These are phyloP conservation scores for Yamadazyma pseudoaaseri DNA, from an alignment of 1,139 yeast species.

Conservation along the genomic window DNA sequence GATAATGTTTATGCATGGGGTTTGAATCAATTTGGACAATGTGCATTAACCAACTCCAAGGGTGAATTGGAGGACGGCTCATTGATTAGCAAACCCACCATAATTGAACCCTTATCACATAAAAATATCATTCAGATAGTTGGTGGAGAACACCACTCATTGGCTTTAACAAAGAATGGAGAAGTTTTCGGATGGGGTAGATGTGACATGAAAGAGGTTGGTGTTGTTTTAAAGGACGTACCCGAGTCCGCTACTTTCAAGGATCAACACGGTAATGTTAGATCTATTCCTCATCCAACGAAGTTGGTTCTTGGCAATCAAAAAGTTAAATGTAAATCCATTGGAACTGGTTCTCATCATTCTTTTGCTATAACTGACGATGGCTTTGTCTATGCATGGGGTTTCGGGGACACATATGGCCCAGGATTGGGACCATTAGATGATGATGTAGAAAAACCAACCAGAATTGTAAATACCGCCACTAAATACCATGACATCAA, in stretches of 20 bases:
- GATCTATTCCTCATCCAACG: constrained; percentile 89
- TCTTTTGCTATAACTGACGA: constrained; percentile 81
- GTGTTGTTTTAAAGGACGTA: constrained; percentile 64
- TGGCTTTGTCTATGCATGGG: constrained; percentile 94
- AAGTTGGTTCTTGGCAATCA: constrained; percentile 36
- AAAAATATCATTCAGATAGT: constrained; percentile 62
- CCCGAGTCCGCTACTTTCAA: constrained; percentile 60
- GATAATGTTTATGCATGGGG: constrained; percentile 89
- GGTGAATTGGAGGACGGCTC: constrained; percentile 79
- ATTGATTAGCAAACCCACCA: constrained; percentile 72
- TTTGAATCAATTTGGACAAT: constrained; percentile 92
- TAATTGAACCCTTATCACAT: constrained; percentile 57
- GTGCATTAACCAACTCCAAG: constrained; percentile 64
- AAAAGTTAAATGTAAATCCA: constrained; percentile 48
- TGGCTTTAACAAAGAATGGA: constrained; percentile 72
- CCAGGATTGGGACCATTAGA: constrained; percentile 92
- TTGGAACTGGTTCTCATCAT: constrained; percentile 91
- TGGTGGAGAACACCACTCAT: constrained; percentile 94
- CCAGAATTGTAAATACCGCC: constrained; percentile 89
- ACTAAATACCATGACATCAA: constrained; percentile 73
- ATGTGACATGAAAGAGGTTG: constrained; percentile 89
- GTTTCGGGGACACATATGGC: constrained; percentile 95
- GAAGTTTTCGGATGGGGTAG: constrained; percentile 85
- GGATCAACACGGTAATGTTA: constrained; percentile 77
- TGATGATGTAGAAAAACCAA: constrained; percentile 84